Percentiles rank a stretch among this genome's conserved stretches.
These are phyloP conservation scores for Tilletia caries DNA, from an alignment of 1,284 basidiomycete species.

Conservation along the genomic window DNA sequence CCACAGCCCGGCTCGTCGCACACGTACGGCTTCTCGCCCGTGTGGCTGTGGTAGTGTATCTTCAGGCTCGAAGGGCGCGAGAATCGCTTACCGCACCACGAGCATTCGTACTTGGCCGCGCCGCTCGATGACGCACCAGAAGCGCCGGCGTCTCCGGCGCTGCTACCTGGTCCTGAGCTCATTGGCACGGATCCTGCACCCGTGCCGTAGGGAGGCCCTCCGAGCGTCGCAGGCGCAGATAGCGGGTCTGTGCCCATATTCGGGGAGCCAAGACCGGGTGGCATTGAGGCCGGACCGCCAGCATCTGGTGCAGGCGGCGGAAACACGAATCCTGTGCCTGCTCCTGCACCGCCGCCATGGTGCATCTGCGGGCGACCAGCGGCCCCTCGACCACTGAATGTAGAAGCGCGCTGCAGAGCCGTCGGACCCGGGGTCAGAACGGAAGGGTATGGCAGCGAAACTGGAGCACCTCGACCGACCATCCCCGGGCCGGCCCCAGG, in stretches of 20 bases:
- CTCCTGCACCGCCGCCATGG: slow-evolving; percentile 1
- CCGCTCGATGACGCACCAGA: neutral
- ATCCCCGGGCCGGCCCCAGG: neutral
- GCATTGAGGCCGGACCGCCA: too few species aligned
- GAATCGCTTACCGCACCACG: slow-evolving; percentile 48
- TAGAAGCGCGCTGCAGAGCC: neutral
- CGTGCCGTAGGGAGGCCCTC: neutral
- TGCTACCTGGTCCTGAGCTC: neutral
- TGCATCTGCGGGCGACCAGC: neutral
- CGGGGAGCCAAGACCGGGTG: too few species aligned
- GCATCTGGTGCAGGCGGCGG: neutral
- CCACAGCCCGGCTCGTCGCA: slow-evolving; percentile 47
- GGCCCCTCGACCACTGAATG: neutral
- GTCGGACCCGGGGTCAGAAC: slow-evolving; percentile 2
- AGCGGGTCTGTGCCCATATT: too few species aligned
- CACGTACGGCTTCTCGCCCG: slow-evolving; percentile 50
- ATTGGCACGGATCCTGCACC: neutral
- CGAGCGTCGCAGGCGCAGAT: neutral
- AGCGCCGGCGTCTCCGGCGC: neutral
- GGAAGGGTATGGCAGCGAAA: neutral
- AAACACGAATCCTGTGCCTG: slow-evolving; percentile 7
- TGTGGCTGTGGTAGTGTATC: slow-evolving; percentile 45
- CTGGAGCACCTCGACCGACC: neutral
- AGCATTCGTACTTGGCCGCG: slow-evolving; percentile 45
- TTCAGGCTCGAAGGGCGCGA: slow-evolving; percentile 46